Evolutionary conservation across 2,329 filamentous ascomycete species (phyloP), one percentile per base, ranked within the genome.

Genomic region (Trichoderma oligosporum): DNA sequence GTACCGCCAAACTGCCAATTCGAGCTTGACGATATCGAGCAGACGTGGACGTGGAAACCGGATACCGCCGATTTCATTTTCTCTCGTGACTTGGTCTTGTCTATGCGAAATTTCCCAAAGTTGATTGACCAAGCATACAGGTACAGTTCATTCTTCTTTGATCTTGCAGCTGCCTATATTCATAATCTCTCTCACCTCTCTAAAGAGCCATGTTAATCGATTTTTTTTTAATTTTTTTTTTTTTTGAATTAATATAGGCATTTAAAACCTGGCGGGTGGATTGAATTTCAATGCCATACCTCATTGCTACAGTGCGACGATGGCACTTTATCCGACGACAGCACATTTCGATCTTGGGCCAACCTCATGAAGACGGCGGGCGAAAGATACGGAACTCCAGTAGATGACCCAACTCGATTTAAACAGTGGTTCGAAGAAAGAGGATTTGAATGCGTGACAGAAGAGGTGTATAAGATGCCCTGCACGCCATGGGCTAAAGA

Each of bases 401-500:
- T 70, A 8, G 61, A 63, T 49, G 66, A 65, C 20, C 66, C 65
- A 1, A 59, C 60, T n/a, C 58, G 61, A 7, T 69, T 64, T 59
- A 64, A 63, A 45, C 35, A 51, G n/a, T 71, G 73, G 58, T 70
- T 83, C 57, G 66, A 68, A 14, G 74, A 76, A n/a, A 75, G 75
- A 1, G 82, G 81, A 4, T 83, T 83, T 62, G 68, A 71, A 48
- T 71, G 79, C 60, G 74, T 84, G 0, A 65, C 66, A 1, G 74
- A 81, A 63, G 66, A 72, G 7, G 65, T 77, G 18, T 76, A 70
- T 63, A 77, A 76, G 66, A 72, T 78, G 64, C 78, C 78, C 1
- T 69, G 72, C 57, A 76, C 74, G 60, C 68, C 73, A 6, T 82
- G 79, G 79, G 73, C 78, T 0, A 76, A 74, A 51, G 75, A 79